A percentile compares a stretch with the other conserved stretches of the same genome.
These are phyloP conservation scores for Massarina eburnea DNA, from an alignment of 2,329 filamentous ascomycete genomes.

Conservation along the genomic window DNA sequence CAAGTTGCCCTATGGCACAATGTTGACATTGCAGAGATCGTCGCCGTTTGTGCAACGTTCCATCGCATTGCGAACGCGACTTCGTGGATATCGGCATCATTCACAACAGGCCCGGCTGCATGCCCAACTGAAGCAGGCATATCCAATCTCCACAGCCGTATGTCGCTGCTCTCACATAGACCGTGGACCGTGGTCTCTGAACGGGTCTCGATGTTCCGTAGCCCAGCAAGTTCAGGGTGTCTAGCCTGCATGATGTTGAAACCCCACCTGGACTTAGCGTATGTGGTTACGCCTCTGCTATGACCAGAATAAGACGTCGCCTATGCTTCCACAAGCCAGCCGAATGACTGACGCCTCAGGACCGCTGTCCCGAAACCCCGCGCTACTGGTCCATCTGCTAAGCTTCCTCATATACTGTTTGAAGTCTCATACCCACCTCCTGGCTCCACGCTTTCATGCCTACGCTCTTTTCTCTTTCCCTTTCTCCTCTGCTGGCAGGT, in stretches of 20 bases:
- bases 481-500: conserved; percentile 42
- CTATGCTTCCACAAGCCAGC: conserved; percentile 34
- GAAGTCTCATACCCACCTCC: conserved; percentile 41
- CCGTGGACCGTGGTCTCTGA: conserved; percentile 19
- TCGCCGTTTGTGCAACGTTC: too few species aligned
- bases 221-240: conserved; percentile 26
- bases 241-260: conserved; percentile 40
- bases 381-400: conserved; percentile 32
- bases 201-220: conserved; percentile 38
- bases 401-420: conserved; percentile 44
- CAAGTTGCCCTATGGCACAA: neutral
- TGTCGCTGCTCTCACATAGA: conserved; percentile 16
- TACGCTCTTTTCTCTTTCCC: conserved; percentile 39
- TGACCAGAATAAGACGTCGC: conserved; percentile 23
- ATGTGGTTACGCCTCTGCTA: conserved; percentile 29
- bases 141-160: conserved; percentile 24
- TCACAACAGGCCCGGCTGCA: neutral
- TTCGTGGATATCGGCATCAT: neutral
- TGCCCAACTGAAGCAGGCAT: conserved; percentile 12
- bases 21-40: neutral
- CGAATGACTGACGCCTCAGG: conserved; percentile 41
- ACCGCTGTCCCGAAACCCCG: conserved; percentile 42
- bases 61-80: neutral
- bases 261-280: conserved; percentile 36
- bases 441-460: conserved; percentile 40